Evolutionary conservation across 352 stramenopile species (phyloP).

Genomic region (Albugo candida): DNA sequence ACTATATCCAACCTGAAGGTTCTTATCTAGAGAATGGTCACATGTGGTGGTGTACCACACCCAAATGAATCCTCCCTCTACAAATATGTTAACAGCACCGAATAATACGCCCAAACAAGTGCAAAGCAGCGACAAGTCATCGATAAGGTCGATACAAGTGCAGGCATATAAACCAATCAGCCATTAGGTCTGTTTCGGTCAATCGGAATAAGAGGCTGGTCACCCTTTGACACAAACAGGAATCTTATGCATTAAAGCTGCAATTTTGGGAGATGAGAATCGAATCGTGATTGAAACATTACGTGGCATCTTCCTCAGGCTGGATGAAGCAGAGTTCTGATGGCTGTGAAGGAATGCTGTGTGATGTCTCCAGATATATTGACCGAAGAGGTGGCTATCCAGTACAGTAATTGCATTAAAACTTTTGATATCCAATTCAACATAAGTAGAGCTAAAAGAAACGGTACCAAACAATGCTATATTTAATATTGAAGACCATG

Average conservation of each 20-base stretch:
- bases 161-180: constrained; percentile 67
- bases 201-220: constrained; percentile 43
- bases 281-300: constrained; percentile 47
- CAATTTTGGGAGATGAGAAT: constrained; percentile 57
- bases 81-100: too few species aligned
- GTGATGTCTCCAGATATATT: constrained; percentile 49
- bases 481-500: constrained; percentile 11
- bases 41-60: too few species aligned
- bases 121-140: too few species aligned
- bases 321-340: not conserved
- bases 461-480: constrained; percentile 36
- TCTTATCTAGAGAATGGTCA: too few species aligned
- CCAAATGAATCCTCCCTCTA: too few species aligned
- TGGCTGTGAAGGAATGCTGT: constrained; percentile 4
- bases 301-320: constrained; percentile 18
- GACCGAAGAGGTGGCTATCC: constrained; percentile 31
- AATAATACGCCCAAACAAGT: too few species aligned
- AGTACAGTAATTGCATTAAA: constrained; percentile 52
- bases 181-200: constrained; percentile 42
- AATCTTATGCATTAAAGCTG: constrained; percentile 48
- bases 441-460: constrained; percentile 38
- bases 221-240: constrained; percentile 62
- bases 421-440: constrained; percentile 68
- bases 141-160: constrained; percentile 28
- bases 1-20: too few species aligned